phyloP scores from a whole-genome alignment of 495 filamentous ascomycete genomes.

The Baudoinia panamericana region DNA sequence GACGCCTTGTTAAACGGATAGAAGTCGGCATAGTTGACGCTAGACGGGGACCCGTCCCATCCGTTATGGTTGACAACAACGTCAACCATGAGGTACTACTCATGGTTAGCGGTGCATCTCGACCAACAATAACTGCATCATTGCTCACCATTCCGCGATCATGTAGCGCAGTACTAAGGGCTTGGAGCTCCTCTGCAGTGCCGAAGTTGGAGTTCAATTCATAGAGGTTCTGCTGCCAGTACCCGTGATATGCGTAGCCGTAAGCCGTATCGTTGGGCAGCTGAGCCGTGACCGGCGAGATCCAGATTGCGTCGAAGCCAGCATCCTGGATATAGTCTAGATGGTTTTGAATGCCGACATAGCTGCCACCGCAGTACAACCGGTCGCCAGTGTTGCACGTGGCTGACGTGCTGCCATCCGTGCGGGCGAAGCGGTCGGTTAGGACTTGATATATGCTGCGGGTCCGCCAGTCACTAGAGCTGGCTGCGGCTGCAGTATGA shows the following conservation, averaged over 20 bases:
- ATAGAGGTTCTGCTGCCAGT: constrained; percentile 22
- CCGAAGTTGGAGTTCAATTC: constrained; percentile 18
- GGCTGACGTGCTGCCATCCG: constrained; percentile 49
- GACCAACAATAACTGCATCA: constrained; percentile 44
- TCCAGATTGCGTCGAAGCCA: constrained; percentile 79
- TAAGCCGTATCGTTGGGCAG: constrained; percentile 33
- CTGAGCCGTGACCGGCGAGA: constrained; percentile 58
- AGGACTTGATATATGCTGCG: constrained; percentile 63
- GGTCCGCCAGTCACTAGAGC: constrained; percentile 23
- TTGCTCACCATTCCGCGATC: constrained; percentile 37
- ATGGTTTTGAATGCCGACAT: constrained; percentile 55
- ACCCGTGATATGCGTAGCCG: constrained; percentile 18
- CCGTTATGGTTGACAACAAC: constrained; percentile 21
- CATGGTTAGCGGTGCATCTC: not conserved
- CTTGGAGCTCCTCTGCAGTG: constrained; percentile 18
- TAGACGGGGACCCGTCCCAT: constrained; percentile 37
- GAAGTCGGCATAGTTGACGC: constrained; percentile 49
- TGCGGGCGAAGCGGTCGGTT: constrained; percentile 61
- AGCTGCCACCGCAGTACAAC: constrained; percentile 66
- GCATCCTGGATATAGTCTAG: constrained; percentile 62
- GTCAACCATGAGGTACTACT: constrained; percentile 21
- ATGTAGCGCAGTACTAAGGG: constrained; percentile 15
- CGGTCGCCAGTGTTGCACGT: constrained; percentile 36
- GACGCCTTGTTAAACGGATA: constrained; percentile 48
- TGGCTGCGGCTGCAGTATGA: constrained; percentile 15